These are phyloP conservation scores for Alloascoidea hylecoeti DNA, from an alignment of 805 yeast species.

Conservation along the genomic window DNA sequence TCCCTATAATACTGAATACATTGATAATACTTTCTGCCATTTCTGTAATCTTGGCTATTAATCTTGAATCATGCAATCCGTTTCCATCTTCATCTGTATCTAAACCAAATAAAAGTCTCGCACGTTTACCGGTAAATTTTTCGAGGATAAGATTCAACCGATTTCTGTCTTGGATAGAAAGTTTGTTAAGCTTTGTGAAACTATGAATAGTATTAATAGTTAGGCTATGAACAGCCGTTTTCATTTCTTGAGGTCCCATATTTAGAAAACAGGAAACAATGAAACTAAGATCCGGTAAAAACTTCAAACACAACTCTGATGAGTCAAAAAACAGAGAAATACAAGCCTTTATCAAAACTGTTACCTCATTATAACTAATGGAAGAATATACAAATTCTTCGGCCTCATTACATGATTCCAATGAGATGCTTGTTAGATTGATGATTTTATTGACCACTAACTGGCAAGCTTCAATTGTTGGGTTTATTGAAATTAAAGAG, in stretches of 20 bases:
- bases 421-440: slow-evolving; percentile 33
- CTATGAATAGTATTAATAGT: slow-evolving; percentile 59
- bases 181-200: slow-evolving; percentile 37
- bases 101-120: background rate
- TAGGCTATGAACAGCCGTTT: slow-evolving; percentile 45
- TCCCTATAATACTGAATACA: slow-evolving; percentile 21
- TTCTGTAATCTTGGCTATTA: background rate
- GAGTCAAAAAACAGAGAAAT: slow-evolving; percentile 63
- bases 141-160: slow-evolving; percentile 27
- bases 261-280: slow-evolving; percentile 45
- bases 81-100: slow-evolving; percentile 30
- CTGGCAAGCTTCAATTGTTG: slow-evolving; percentile 60
- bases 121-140: background rate
- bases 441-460: slow-evolving; percentile 43
- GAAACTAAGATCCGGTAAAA: slow-evolving; percentile 56
- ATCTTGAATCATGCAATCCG: too few relatives aligned
- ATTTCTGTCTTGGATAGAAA: slow-evolving; percentile 24
- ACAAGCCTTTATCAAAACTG: slow-evolving; percentile 48
- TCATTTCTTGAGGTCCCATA: slow-evolving; percentile 37
- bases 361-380: slow-evolving; percentile 48
- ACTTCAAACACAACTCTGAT: slow-evolving; percentile 8
- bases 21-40: background rate
- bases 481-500: slow-evolving; percentile 45
- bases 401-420: slow-evolving; percentile 30
- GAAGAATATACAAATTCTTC: slow-evolving; percentile 25